A percentile compares a stretch with the other conserved stretches of the same genome.
These are phyloP conservation scores for Epichloe scottii DNA, from an alignment of 2,329 filamentous ascomycete genomes.

Conservation along the genomic window DNA sequence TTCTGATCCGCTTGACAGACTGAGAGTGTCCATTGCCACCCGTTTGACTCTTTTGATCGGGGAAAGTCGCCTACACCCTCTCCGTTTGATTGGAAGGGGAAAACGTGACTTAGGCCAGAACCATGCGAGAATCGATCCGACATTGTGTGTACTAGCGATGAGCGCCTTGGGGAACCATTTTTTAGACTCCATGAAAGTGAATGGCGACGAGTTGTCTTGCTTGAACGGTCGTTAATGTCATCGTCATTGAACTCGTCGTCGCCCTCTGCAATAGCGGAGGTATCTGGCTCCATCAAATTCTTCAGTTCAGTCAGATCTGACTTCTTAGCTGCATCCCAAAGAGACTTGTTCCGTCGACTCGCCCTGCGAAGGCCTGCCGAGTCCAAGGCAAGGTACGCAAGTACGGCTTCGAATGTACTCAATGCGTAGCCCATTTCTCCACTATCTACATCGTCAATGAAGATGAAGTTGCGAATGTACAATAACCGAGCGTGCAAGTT, in stretches of 20 bases:
- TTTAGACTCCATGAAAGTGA: constrained; percentile 36
- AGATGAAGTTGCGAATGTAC: constrained; percentile 98
- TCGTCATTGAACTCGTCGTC: constrained; percentile 30
- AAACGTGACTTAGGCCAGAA: constrained; percentile 66
- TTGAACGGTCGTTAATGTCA: constrained; percentile 33
- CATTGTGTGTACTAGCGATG: constrained; percentile 28
- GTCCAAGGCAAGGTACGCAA: constrained; percentile 76
- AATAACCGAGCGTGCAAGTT: constrained; percentile 77
- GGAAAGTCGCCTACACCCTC: constrained; percentile 30
- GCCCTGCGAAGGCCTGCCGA: constrained; percentile 72
- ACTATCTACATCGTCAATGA: constrained; percentile 92
- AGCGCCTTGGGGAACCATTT: constrained; percentile 31
- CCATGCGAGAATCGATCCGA: constrained; percentile 42
- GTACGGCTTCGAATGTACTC: constrained; percentile 88
- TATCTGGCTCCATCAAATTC: constrained; percentile 64
- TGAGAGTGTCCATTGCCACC: constrained; percentile 82
- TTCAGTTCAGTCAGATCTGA: constrained; percentile 66
- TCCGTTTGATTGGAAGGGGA: constrained; percentile 60
- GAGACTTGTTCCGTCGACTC: constrained; percentile 68
- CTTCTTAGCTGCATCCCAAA: constrained; percentile 79
- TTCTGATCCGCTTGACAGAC: constrained; percentile 75
- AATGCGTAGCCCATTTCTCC: constrained; percentile 93
- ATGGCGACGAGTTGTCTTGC: constrained; percentile 31
- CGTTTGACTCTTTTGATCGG: constrained; percentile 50
- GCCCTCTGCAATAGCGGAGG: constrained; percentile 33